Percentiles rank a stretch among this genome's conserved stretches.
phyloP scores from a whole-genome alignment of 768 basidiomycete genomes.

The Termitomyces eurrhizus region DNA sequence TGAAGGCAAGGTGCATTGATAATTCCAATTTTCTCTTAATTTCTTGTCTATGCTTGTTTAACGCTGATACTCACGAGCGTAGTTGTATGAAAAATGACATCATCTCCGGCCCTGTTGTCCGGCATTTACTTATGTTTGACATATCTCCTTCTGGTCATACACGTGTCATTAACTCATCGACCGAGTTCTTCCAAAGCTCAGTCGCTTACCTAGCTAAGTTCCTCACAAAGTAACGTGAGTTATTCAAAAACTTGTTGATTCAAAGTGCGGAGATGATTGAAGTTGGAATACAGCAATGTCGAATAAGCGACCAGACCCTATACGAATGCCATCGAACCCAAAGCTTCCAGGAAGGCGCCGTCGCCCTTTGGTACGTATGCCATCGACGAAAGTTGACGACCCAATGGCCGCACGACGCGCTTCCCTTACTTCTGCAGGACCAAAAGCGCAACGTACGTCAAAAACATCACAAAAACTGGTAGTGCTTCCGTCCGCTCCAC shows the following conservation, averaged over 20 bases:
- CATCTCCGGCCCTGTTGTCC: not conserved
- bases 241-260: not conserved
- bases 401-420: slow-evolving; percentile 27
- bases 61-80: too few species aligned
- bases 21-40: too few species aligned
- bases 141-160: not conserved
- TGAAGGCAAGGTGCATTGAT: too few species aligned
- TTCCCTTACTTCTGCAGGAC: slow-evolving; percentile 35
- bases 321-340: slow-evolving; percentile 22
- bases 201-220: not conserved
- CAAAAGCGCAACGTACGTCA: slow-evolving; percentile 73
- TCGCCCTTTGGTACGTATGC: slow-evolving; percentile 26
- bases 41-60: too few species aligned
- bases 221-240: not conserved
- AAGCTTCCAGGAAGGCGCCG: slow-evolving; percentile 26
- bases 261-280: not conserved
- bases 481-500: slow-evolving; percentile 83
- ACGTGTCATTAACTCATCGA: not conserved
- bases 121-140: not conserved
- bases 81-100: not conserved
- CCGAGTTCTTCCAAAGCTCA: not conserved
- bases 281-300: slow-evolving; percentile 4
- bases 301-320: slow-evolving; percentile 7
- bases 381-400: slow-evolving; percentile 22
- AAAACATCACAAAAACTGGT: slow-evolving; percentile 93